Evolutionary conservation across 176 grass and related monocot species (phyloP).

Genomic region (Luzula sylvatica): DNA sequence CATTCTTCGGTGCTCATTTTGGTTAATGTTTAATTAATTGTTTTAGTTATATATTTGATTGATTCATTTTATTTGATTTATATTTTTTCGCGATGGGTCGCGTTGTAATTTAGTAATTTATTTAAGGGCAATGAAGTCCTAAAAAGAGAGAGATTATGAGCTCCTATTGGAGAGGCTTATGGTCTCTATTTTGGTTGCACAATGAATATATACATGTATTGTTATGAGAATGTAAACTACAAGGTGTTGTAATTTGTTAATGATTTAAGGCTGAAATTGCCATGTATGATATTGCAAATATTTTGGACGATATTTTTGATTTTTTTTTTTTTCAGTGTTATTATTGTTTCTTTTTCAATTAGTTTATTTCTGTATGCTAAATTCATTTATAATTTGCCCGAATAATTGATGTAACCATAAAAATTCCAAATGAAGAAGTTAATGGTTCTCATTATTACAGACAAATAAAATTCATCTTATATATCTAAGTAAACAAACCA

Average conservation of each 20-base stretch:
- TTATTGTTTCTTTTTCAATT: too few species aligned
- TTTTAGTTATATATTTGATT: not conserved
- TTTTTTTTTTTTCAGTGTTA: too few species aligned
- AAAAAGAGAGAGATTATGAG: constrained; percentile 4
- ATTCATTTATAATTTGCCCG: too few species aligned
- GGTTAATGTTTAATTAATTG: not conserved
- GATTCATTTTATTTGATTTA: constrained; percentile 7
- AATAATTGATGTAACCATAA: too few species aligned
- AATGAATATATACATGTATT: constrained; percentile 7
- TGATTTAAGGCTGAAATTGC: too few species aligned
- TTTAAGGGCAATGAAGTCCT: not conserved
- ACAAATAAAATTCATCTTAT: too few species aligned
- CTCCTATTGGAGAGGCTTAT: constrained; percentile 14
- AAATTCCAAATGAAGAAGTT: too few species aligned
- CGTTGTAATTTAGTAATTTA: constrained; percentile 7
- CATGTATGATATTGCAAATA: too few species aligned
- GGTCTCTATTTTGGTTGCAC: constrained; percentile 1
- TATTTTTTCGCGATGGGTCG: not conserved
- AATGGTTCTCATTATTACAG: too few species aligned
- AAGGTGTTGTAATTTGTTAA: not conserved
- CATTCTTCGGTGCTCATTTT: not conserved
- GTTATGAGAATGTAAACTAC: not conserved
- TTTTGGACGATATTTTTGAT: too few species aligned
- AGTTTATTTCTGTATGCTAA: too few species aligned
- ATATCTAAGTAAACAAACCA: too few species aligned